Evolutionary conservation across 441 rosid species (phyloP).

Genomic region (Euphorbia celastroides): DNA sequence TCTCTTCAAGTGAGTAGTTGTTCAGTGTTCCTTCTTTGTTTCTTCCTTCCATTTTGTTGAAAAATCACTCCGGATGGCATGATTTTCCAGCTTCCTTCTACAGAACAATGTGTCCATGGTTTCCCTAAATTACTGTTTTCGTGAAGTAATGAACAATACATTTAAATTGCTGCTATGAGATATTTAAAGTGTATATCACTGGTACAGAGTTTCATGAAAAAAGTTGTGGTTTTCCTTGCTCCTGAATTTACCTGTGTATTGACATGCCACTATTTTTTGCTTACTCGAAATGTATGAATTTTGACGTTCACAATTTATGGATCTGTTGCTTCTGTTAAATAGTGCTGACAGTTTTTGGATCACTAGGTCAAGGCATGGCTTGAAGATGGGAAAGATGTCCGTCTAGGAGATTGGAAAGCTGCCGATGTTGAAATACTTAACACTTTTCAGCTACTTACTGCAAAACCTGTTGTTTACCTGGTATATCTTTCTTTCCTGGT

Average conservation of each 20-base stretch:
- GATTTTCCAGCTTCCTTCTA: no score
- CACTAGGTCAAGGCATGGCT: conserved; percentile 81
- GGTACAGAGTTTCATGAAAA: neutral
- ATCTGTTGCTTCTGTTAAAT: conserved; percentile 3
- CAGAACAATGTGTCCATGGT: no score
- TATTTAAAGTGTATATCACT: neutral
- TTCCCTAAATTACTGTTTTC: neutral
- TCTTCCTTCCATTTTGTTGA: no score
- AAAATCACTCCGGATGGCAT: neutral
- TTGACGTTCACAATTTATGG: neutral
- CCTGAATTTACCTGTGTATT: neutral
- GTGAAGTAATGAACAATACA: neutral
- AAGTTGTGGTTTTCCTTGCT: neutral
- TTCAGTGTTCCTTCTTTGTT: no score
- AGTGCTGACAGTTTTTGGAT: conserved; percentile 14
- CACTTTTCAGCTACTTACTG: conserved; percentile 92
- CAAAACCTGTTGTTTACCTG: conserved; percentile 97
- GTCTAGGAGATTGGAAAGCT: conserved; percentile 97
- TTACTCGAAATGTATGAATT: neutral
- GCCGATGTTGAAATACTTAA: conserved; percentile 92
- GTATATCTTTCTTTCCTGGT: conserved; percentile 29
- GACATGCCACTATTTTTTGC: neutral
- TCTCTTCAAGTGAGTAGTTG: no score
- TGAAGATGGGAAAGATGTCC: conserved; percentile 82
- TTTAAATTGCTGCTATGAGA: neutral